Evolutionary conservation across 148 eudicot species (phyloP).

Genomic region (Tetragonia tetragonoides): DNA sequence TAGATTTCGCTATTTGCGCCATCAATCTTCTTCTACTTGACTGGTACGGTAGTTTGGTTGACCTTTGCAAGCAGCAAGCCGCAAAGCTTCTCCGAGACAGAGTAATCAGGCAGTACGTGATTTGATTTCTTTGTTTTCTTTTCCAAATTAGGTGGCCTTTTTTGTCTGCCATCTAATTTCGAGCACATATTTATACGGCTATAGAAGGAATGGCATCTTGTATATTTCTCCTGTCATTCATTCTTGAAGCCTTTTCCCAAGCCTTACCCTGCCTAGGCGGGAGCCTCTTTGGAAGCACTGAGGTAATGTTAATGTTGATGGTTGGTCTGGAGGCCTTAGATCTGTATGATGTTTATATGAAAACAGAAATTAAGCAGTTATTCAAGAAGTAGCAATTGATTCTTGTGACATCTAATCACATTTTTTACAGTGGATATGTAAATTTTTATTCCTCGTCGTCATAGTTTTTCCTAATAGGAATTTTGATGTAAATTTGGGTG

Average conservation of each 20-base stretch:
- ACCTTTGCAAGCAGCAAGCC: constrained; percentile 93
- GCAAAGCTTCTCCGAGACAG: constrained; percentile 53
- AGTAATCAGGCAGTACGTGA: constrained; percentile 2
- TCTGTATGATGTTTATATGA: not conserved
- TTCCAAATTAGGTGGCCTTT: constrained; percentile 4
- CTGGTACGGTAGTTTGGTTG: constrained; percentile 91
- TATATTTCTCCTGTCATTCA: constrained; percentile 9
- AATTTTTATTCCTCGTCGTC: too few species aligned
- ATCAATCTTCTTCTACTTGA: constrained; percentile 96
- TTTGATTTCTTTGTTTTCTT: not conserved
- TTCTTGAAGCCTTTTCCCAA: not conserved
- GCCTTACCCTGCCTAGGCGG: too few species aligned
- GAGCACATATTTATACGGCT: not conserved
- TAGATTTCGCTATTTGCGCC: constrained; percentile 85
- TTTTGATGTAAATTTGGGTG: too few species aligned
- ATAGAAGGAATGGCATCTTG: constrained; percentile 12
- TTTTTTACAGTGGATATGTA: too few species aligned
- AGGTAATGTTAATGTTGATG: too few species aligned
- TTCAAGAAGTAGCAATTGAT: too few species aligned
- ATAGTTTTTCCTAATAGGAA: too few species aligned
- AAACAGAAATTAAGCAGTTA: too few species aligned
- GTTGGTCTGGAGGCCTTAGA: not conserved
- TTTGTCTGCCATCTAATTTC: not conserved
- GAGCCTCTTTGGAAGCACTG: too few species aligned
- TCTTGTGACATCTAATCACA: too few species aligned